Evolutionary conservation across 805 yeast genomes (phyloP).

Genomic region (Barnettozyma siamensis): DNA sequence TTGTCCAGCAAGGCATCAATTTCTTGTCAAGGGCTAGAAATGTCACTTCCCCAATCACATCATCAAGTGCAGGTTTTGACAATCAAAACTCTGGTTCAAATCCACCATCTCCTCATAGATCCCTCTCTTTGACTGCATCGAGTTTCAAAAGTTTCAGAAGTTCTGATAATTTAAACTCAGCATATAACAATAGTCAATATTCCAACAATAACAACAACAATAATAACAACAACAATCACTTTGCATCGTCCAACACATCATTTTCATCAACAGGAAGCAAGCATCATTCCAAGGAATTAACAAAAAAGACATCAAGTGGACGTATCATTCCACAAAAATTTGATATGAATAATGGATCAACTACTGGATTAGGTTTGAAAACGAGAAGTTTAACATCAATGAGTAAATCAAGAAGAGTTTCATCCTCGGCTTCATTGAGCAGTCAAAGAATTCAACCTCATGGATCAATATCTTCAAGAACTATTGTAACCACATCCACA

Average conservation of each 20-base stretch:
- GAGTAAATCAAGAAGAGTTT: conserved; percentile 21
- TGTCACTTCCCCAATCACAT: conserved; percentile 19
- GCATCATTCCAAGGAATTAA: conserved; percentile 28
- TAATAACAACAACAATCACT: conserved; percentile 1
- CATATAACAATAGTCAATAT: conserved; percentile 4
- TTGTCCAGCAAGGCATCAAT: conserved; percentile 33
- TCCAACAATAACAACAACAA: conserved; percentile 3
- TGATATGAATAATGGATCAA: conserved; percentile 27
- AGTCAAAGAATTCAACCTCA: conserved; percentile 21
- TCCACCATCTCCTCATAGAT: conserved; percentile 25
- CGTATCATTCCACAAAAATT: conserved; percentile 42
- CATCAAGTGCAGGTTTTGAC: conserved; percentile 3
- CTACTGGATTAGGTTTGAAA: conserved; percentile 35
- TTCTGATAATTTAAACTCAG: conserved; percentile 20
- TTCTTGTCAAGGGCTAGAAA: conserved; percentile 27
- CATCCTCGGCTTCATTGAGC: conserved; percentile 21
- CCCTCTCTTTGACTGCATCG: conserved; percentile 29
- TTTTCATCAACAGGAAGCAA: conserved; percentile 15
- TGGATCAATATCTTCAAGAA: conserved; percentile 27
- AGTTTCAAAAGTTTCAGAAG: conserved; percentile 28
- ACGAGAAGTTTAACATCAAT: conserved; percentile 41
- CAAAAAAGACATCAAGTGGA: conserved; percentile 37
- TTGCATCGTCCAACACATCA: background rate
- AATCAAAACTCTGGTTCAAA: conserved; percentile 2
- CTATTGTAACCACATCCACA: conserved; percentile 40